These are phyloP conservation scores for Fusarium sambucinum DNA, from an alignment of 2,329 filamentous ascomycete species.

Conservation along the genomic window DNA sequence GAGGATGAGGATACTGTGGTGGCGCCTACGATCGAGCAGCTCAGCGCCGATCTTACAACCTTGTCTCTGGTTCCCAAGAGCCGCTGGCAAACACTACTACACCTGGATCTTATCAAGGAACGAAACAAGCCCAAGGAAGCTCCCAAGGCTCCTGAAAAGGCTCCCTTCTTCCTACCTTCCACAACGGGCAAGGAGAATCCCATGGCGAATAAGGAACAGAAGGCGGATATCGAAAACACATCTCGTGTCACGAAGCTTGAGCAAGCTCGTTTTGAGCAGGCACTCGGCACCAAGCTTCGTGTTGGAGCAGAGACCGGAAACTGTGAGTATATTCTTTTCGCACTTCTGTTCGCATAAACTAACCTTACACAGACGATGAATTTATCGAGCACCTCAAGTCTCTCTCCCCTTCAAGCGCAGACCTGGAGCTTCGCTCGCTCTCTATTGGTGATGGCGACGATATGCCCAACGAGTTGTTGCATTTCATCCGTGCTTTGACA, in stretches of 20 bases:
- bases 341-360: conserved; percentile 22
- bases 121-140: conserved; percentile 95
- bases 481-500: conserved; percentile 86
- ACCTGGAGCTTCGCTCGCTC: conserved; percentile 90
- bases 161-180: conserved; percentile 92
- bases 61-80: conserved; percentile 90
- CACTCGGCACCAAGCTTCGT: conserved; percentile 69
- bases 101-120: conserved; percentile 91
- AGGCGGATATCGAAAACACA: conserved; percentile 59
- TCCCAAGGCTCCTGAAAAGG: conserved; percentile 91
- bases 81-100: conserved; percentile 92
- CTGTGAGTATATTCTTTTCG: conserved; percentile 63
- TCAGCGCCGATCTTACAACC: conserved; percentile 85
- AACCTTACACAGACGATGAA: conserved; percentile 62
- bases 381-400: conserved; percentile 85
- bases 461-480: conserved; percentile 75
- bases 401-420: conserved; percentile 85
- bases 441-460: conserved; percentile 60
- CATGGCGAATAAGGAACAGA: conserved; percentile 53
- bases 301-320: conserved; percentile 66
- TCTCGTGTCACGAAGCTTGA: conserved; percentile 79
- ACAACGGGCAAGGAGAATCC: conserved; percentile 62
- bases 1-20: conserved; percentile 67
- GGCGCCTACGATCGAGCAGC: conserved; percentile 75
- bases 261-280: conserved; percentile 66